Conservation (phyloP, 768 basidiomycete species). For the Leccinum imitatum region DNA sequence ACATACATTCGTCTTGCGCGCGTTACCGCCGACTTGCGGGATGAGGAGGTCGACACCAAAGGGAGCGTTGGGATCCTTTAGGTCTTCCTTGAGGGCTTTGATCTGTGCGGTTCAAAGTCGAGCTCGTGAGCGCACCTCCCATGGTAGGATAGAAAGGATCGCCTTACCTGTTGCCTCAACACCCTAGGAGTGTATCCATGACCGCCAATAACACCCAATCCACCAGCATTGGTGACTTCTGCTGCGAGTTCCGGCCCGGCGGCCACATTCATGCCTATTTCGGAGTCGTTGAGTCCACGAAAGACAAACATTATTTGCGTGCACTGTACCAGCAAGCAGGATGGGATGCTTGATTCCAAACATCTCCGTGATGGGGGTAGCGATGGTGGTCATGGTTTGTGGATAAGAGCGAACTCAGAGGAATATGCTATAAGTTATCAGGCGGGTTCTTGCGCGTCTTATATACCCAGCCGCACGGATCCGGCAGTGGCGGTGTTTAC, state of each 20-base stretch:
- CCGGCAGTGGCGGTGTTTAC: neutral
- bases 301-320: constrained; percentile 34
- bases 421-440: neutral
- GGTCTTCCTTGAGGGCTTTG: constrained; percentile 63
- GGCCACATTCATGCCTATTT: constrained; percentile 61
- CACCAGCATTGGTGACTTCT: constrained; percentile 92
- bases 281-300: constrained; percentile 18
- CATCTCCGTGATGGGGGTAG: constrained; percentile 84
- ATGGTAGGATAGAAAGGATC: neutral
- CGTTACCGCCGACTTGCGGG: constrained; percentile 82
- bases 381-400: constrained; percentile 50
- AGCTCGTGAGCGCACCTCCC: constrained; percentile 7
- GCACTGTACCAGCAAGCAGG: constrained; percentile 65
- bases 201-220: constrained; percentile 90
- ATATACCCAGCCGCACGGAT: neutral
- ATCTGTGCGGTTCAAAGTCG: constrained; percentile 50
- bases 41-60: constrained; percentile 92
- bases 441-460: neutral
- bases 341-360: constrained; percentile 90
- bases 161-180: constrained; percentile 70
- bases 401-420: neutral
- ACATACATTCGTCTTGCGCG: constrained; percentile 86
- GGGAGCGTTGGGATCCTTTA: constrained; percentile 73
- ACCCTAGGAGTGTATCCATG: constrained; percentile 83
- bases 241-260: constrained; percentile 85